Base-by-base conservation (phyloP, 805 yeast genomes). In the Maudiozyma bulderi region DNA sequence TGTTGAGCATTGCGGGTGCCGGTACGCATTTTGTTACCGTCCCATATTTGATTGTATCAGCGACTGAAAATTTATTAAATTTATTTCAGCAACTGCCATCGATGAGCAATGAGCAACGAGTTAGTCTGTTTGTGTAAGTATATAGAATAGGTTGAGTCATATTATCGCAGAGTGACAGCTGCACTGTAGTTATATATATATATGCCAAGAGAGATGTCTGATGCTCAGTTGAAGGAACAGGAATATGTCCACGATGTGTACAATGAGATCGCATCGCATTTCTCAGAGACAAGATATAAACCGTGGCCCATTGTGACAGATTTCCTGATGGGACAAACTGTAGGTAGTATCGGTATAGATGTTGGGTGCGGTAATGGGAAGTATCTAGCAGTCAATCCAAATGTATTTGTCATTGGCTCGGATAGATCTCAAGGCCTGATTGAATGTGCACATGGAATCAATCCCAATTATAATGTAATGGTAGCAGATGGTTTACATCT, bases 301-400 rank as follows among this genome's bases (percentile, higher is more conserved):
- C 97, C 98, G 30, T 93, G 99, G 99, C 98, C 98, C 7, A 81
- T 89, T 20, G 99, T 93, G 29, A 86, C 86, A 46, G 65, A 73
- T 51, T 93, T 84, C 60, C 67, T 93, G 43, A 60, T 57, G 9
- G 56, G 65, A 1, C 76, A 78, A 57, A 51, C 62, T 0, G 68
- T 69, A 6, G 84, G 87, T 41, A 68, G 82, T 1, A 53, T 91
- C 0, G 99, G 99, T 1, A 73, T 89, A 31, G 99, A 93, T 68
- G 87, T 91, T 20, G 99, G 99, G 0, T 91, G 98, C 65, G 99
- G 99, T 3, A 93, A 93, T 64, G 99, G 99, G 2, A 93, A 93
- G 62, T 93, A 93, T 62, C 65, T 91, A 40, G 76, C 76, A 1
- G 76, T 89, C 10, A 90, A 91, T 64, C 71, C 75, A 8, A 73